Percentiles rank a stretch among this genome's conserved stretches.
Evolutionary conservation across 345 rosid genomes (phyloP).

Genomic region (Nephelium lappaceum): DNA sequence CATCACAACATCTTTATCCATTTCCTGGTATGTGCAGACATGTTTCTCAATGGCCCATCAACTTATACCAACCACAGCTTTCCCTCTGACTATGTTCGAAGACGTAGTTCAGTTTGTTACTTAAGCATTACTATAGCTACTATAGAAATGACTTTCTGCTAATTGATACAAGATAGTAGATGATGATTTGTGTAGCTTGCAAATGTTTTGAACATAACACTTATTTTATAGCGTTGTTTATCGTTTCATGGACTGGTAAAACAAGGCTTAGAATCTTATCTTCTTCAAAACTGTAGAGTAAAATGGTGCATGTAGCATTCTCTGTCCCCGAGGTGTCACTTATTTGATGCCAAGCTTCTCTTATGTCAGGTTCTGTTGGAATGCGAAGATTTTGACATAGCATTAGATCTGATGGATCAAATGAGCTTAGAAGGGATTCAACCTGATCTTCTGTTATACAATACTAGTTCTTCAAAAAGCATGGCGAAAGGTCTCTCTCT

Average conservation of each 20-base stretch:
- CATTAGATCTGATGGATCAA: conserved; percentile 56
- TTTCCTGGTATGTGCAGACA: too few relatives aligned
- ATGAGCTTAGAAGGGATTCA: conserved; percentile 48
- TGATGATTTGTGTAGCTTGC: background rate
- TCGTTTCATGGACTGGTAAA: background rate
- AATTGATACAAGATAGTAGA: background rate
- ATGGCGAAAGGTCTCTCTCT: conserved; percentile 42
- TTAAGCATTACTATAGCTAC: too few relatives aligned
- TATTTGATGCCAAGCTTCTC: conserved; percentile 16
- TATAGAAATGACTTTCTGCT: too few relatives aligned
- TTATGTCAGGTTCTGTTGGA: conserved; percentile 57
- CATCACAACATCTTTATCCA: background rate
- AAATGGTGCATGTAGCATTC: background rate
- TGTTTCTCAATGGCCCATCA: too few relatives aligned
- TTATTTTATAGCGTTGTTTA: background rate
- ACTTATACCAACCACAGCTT: too few relatives aligned
- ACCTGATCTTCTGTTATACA: conserved; percentile 58
- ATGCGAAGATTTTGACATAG: conserved; percentile 50
- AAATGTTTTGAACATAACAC: background rate
- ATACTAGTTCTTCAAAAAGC: conserved; percentile 64
- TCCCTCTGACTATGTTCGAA: too few relatives aligned
- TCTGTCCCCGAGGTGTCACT: background rate
- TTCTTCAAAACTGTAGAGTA: background rate
- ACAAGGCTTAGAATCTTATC: background rate
- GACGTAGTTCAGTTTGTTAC: too few relatives aligned